Percentiles rank a stretch among this genome's conserved stretches.
Conservation (phyloP, 495 filamentous ascomycete species). For the Polyplosphaeria fusca region DNA sequence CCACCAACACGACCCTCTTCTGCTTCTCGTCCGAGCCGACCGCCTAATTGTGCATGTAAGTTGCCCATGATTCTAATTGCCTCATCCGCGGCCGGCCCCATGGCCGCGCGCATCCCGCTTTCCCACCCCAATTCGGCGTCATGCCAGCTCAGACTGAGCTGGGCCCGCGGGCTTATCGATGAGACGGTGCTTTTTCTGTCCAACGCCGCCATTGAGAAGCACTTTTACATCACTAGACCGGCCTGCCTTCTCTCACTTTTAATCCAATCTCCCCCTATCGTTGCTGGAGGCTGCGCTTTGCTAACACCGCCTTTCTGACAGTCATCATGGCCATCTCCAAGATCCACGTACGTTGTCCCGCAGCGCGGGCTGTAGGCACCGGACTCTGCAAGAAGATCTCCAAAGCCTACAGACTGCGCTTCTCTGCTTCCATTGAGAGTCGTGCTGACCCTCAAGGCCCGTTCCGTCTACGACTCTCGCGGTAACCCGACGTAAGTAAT, state of each 20-base stretch:
- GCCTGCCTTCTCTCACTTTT: constrained; percentile 1
- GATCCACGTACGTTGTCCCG: constrained; percentile 98
- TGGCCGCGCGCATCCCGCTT: constrained; percentile 17
- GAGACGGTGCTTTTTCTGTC: constrained; percentile 27
- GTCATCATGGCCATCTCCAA: constrained; percentile 84
- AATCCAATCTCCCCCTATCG: constrained; percentile 13
- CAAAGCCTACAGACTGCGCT: too few species aligned
- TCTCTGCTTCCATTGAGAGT: too few species aligned
- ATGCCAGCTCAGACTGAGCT: constrained; percentile 19
- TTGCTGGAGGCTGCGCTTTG: neutral
- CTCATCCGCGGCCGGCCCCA: constrained; percentile 32
- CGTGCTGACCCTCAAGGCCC: too few species aligned
- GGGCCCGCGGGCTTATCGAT: constrained; percentile 26
- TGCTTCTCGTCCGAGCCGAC: constrained; percentile 11
- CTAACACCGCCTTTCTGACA: constrained; percentile 37
- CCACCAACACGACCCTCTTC: constrained; percentile 14
- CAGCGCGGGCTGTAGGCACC: too few species aligned
- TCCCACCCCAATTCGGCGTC: constrained; percentile 1
- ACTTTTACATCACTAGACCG: constrained; percentile 28
- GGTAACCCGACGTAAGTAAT: too few species aligned
- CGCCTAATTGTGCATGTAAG: constrained; percentile 30
- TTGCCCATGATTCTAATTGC: constrained; percentile 27
- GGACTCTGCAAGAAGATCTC: too few species aligned
- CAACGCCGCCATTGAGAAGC: constrained; percentile 7
- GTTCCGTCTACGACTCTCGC: constrained; percentile 98